A percentile compares a stretch with the other conserved stretches of the same genome.
phyloP scores from a whole-genome alignment of 768 basidiomycete genomes.

The Collybiopsis luxurians region DNA sequence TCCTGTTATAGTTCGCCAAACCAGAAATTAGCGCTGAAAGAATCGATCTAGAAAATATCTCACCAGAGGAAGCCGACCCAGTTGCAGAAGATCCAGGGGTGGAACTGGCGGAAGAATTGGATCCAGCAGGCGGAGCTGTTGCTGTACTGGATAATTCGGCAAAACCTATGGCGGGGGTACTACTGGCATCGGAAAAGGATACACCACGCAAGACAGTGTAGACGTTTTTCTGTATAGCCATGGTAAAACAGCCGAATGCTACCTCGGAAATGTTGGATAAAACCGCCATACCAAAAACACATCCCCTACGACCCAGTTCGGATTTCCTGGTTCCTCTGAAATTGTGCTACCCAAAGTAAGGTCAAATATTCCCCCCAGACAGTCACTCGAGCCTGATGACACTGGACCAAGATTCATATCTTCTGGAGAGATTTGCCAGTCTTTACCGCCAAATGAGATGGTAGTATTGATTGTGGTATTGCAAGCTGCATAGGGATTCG shows the following conservation, averaged over 20 bases:
- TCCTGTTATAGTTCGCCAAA: no score
- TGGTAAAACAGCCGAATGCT: background rate
- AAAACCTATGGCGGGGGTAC: constrained; percentile 43
- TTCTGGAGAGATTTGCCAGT: constrained; percentile 68
- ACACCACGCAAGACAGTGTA: no score
- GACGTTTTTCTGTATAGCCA: constrained; percentile 51
- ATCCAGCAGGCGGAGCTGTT: constrained; percentile 14
- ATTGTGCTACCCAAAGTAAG: constrained; percentile 47
- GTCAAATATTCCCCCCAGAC: constrained; percentile 73
- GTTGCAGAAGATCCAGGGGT: background rate
- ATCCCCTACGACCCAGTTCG: constrained; percentile 69
- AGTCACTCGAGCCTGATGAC: constrained; percentile 28
- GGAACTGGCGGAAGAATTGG: constrained; percentile 4
- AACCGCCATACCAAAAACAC: constrained; percentile 72
- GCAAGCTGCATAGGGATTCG: constrained; percentile 54
- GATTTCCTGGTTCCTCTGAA: constrained; percentile 34
- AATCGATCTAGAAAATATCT: background rate
- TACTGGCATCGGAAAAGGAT: no score
- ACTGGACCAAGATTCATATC: constrained; percentile 82
- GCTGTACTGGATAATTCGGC: constrained; percentile 41
- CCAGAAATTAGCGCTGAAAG: no score
- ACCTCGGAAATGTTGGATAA: no score
- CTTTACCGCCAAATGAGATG: constrained; percentile 73
- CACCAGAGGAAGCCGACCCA: background rate
- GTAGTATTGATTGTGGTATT: constrained; percentile 49